Conservation (phyloP, 495 filamentous ascomycete genomes). For the Xylaria acuta region DNA sequence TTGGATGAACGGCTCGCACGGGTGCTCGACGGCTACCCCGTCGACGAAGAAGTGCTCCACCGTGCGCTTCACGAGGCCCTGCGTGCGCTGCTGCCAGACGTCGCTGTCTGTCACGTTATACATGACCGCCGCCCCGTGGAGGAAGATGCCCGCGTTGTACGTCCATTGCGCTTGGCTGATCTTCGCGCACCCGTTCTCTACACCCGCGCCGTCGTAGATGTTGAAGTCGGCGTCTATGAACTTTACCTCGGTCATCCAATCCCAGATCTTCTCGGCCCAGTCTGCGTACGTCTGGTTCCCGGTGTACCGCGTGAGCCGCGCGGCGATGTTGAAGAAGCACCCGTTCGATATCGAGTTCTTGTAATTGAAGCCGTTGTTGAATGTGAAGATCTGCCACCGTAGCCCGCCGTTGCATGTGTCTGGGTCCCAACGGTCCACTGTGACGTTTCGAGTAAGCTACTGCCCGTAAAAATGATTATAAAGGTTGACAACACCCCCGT, state of each 20-base stretch:
- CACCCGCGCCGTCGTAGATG: slow-evolving; percentile 72
- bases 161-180: slow-evolving; percentile 73
- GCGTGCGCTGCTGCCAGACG: slow-evolving; percentile 64
- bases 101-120: slow-evolving; percentile 66
- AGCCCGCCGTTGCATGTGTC: slow-evolving; percentile 75
- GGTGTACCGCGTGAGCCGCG: slow-evolving; percentile 75
- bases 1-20: slow-evolving; percentile 68
- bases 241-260: slow-evolving; percentile 68
- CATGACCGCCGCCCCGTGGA: slow-evolving; percentile 78
- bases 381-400: slow-evolving; percentile 84
- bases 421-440: slow-evolving; percentile 69
- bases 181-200: slow-evolving; percentile 61
- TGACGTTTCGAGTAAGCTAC: background rate
- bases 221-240: slow-evolving; percentile 66
- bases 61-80: slow-evolving; percentile 61
- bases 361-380: slow-evolving; percentile 80
- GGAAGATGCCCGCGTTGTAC: slow-evolving; percentile 76
- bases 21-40: slow-evolving; percentile 68
- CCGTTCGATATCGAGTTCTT: slow-evolving; percentile 84
- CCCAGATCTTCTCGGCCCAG: slow-evolving; percentile 75
- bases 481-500: no score
- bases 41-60: slow-evolving; percentile 63
- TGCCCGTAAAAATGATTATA: background rate
- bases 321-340: slow-evolving; percentile 81
- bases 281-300: slow-evolving; percentile 76